Evolutionary conservation across 768 basidiomycete genomes (phyloP), one percentile per base, ranked within the genome.

Genomic region (Lyophyllum semitale): DNA sequence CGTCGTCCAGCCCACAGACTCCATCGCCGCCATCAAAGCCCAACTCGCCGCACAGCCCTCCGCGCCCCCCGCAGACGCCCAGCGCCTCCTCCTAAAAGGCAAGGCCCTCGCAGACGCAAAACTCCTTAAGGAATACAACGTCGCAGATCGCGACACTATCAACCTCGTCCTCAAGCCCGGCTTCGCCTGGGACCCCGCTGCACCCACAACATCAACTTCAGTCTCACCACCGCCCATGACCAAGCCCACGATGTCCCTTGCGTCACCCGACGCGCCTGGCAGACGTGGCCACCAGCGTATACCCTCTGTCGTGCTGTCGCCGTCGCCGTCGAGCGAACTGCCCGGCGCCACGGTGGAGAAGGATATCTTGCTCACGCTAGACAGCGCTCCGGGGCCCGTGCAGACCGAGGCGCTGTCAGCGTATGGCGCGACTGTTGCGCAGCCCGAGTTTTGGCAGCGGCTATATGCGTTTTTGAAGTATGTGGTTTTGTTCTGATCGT

Each of bases 71-170:
- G 82, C 86, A 42, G 87, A 93, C 66, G 78, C 81, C 27, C 95
- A 97, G 70, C 79, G 97, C 3, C 82, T 98, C 15, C 77, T 99
- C 11, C 78, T 97, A 50, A 98, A 95, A 73, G 97, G 97, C 53
- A 99, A 99, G 70, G 94, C 89, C 0, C 82, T 98, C 59, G 86
- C 85, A 15, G 96, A 98, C 75, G 75, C 74, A 23, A 96, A 95
- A 68, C 83, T 99, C 9, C 74, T 98, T 37, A 89, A 89, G 66
- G 97, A 98, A 69, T 99, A 98, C 76, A 83, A 75, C 65, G 79
- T 95, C 65, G 83, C 86, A 63, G 83, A 88, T 66, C 90, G 88
- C 11, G 87, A 91, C 61, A 88, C 85, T 11, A 76, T 98, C 63
- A 96, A 89, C 69, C 77, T 99, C 42, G 88, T 95, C 77, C 73